Evolutionary conservation across 148 eudicot species (phyloP), one percentile per base, ranked within the genome.

Genomic region (Silene conica): DNA sequence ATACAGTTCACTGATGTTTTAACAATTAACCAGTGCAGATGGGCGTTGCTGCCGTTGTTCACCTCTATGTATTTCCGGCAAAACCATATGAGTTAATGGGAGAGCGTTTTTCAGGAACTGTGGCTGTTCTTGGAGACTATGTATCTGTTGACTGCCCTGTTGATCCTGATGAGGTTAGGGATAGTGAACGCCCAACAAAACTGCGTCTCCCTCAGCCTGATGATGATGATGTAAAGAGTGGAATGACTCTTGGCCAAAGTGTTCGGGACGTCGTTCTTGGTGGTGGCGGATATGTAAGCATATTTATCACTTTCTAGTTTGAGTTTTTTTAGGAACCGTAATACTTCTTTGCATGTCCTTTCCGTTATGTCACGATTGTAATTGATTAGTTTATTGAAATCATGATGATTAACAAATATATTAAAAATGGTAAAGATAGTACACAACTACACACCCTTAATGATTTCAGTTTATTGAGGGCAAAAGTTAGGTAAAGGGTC

Each of bases 101-200:
- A 64, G 96, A 92, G 21, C 84, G 74, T 41, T 87, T 79, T 81
- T 64, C 76, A 46, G 99, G 97, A 81, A 83, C 80, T 61, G 87
- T 92, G 65, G 82, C 99, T 57, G 94, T 96, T 79, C 96, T 96
- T 38, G 99, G 99, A 66, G 99, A 96, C 72, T 96, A 96, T 85
- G 99, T 86, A 72, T 88, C 99, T 46, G 91, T 73, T 54, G 99
- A 96, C 83, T 89, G 88, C 71, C 96, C 97, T 58, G 60, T 92
- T 61, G 99, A 96, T 81, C 99, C 99, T 61, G 96, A 92, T 77
- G 99, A 96, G 83, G 90, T 96, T 58, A 83, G 99, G 83, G 99
- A 96, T 78, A 92, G 96, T 77, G 96, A 96, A 77, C 92, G 99
- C 25, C 99, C 96, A 19, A 88, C 96, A 72, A 96, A 92, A 78